Conservation (phyloP, 306 rosid genomes). For the Rubus idaeus region DNA sequence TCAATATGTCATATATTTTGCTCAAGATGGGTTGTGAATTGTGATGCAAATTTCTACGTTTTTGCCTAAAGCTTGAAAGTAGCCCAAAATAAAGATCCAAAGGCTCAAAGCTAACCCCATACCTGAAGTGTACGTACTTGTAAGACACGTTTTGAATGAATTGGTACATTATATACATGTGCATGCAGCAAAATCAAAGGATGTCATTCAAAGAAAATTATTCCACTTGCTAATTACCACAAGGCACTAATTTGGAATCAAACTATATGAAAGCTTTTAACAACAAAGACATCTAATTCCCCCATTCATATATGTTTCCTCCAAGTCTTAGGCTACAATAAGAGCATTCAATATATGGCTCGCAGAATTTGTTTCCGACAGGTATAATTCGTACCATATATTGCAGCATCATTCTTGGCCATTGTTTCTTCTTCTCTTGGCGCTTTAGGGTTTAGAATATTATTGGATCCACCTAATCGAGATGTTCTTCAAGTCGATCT, state of each 20-base stretch:
- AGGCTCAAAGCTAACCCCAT: background rate
- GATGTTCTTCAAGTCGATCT: background rate
- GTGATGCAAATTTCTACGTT: no score
- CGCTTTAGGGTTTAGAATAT: background rate
- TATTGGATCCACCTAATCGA: background rate
- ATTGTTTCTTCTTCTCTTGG: background rate
- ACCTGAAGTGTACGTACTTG: background rate
- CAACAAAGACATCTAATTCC: constrained; percentile 12
- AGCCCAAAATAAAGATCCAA: background rate
- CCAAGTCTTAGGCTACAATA: background rate
- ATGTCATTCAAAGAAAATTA: background rate
- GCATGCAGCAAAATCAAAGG: background rate
- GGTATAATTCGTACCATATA: background rate
- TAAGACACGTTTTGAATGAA: background rate
- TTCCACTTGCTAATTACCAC: background rate
- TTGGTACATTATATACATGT: background rate
- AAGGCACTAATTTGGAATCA: constrained; percentile 16
- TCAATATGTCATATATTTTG: no score
- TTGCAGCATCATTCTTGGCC: constrained; percentile 1
- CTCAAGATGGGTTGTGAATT: no score
- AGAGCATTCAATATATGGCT: background rate
- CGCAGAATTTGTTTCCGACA: constrained; percentile 2
- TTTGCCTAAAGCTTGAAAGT: no score
- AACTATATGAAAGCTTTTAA: background rate
- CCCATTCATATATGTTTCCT: constrained; percentile 12